Conservation (phyloP, 768 basidiomycete species). For the Pulveroboletus sp. region DNA sequence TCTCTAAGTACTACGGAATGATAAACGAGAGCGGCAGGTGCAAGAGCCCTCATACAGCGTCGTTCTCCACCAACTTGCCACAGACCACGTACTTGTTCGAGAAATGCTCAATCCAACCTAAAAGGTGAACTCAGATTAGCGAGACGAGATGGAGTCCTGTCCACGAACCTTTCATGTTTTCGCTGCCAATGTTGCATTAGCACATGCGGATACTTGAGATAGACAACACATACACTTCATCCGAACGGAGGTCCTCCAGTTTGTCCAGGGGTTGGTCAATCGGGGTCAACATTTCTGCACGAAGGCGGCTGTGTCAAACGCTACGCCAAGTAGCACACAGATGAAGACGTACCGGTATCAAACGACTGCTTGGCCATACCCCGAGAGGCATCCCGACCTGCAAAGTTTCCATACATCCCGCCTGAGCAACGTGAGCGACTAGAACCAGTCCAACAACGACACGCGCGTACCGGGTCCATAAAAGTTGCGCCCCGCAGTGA, state of each 20-base stretch:
- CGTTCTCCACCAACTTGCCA: slow-evolving; percentile 84
- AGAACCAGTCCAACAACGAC: not conserved
- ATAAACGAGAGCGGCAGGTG: not conserved
- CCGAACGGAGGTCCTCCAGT: slow-evolving; percentile 69
- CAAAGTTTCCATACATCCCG: slow-evolving; percentile 97
- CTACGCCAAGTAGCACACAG: not conserved
- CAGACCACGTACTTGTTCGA: slow-evolving; percentile 89
- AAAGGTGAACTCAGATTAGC: not conserved
- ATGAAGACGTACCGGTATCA: slow-evolving; percentile 64
- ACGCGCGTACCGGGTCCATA: slow-evolving; percentile 83
- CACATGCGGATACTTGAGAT: not conserved
- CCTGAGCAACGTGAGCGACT: slow-evolving; percentile 42
- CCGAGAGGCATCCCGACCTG: slow-evolving; percentile 91
- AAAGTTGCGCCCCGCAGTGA: slow-evolving; percentile 84
- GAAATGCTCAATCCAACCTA: slow-evolving; percentile 95
- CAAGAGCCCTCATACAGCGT: slow-evolving; percentile 35
- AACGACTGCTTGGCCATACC: slow-evolving; percentile 99
- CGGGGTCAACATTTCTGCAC: slow-evolving; percentile 84
- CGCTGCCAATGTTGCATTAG: slow-evolving; percentile 43
- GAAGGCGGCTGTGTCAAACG: not conserved
- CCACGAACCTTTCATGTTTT: slow-evolving; percentile 80
- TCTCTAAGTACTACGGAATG: not conserved
- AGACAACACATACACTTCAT: slow-evolving; percentile 72
- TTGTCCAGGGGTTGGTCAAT: slow-evolving; percentile 85
- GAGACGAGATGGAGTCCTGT: not conserved